phyloP scores from a whole-genome alignment of 306 rosid genomes.

The Corylus heterophylla region DNA sequence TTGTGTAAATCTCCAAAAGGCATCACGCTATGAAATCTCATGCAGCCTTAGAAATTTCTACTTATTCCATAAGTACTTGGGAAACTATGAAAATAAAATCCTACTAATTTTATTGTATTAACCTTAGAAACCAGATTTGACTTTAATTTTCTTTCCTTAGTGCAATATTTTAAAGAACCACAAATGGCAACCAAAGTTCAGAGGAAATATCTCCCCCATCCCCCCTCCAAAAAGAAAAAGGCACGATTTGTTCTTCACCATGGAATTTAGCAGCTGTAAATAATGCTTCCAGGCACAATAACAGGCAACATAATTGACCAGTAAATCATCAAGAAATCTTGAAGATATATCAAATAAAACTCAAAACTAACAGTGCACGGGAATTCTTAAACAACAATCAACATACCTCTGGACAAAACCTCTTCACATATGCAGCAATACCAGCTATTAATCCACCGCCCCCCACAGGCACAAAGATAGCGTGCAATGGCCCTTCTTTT shows the following conservation, averaged over 20 bases:
- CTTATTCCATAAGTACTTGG: too few species aligned
- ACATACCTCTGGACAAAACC: constrained; percentile 83
- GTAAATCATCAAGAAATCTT: background rate
- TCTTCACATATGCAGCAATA: constrained; percentile 93
- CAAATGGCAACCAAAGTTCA: too few species aligned
- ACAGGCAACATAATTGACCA: background rate
- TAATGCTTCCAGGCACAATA: background rate
- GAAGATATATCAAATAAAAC: background rate
- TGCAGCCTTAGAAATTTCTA: background rate
- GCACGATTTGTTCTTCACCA: background rate
- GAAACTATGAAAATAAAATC: too few species aligned
- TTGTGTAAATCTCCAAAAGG: background rate
- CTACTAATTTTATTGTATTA: too few species aligned
- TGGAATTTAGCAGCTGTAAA: background rate
- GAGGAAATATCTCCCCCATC: too few species aligned
- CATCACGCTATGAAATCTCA: background rate
- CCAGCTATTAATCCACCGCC: constrained; percentile 99
- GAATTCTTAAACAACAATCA: constrained; percentile 8
- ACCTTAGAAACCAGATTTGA: too few species aligned
- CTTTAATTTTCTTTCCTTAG: too few species aligned
- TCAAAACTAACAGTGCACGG: background rate
- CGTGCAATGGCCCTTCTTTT: constrained; percentile 51
- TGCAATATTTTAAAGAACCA: too few species aligned
- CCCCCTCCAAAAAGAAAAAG: background rate
- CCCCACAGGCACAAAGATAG: constrained; percentile 95